Conservation (phyloP, 139 green algal species). For the Closterium sp. region DNA sequence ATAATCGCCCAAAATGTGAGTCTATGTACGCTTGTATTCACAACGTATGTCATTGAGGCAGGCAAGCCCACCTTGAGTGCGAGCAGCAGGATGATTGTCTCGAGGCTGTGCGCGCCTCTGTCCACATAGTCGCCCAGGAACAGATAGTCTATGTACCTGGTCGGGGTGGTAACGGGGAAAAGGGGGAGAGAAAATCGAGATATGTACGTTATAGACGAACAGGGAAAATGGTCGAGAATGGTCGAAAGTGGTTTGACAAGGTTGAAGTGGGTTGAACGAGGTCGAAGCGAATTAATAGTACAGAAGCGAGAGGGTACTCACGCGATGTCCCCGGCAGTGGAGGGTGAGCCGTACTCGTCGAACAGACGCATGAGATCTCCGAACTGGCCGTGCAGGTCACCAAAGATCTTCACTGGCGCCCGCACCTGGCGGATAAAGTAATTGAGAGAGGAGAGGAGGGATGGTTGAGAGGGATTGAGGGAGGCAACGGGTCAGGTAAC, state of each 20-base stretch:
- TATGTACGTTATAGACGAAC: too few relatives aligned
- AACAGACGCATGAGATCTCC: conserved; percentile 99
- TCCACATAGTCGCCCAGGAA: not conserved
- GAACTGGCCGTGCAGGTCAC: conserved; percentile 99
- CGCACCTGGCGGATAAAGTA: conserved; percentile 68
- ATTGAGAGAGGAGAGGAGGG: conserved; percentile 50
- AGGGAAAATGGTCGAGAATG: too few relatives aligned
- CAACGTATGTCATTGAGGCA: too few relatives aligned
- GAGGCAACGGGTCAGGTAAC: too few relatives aligned
- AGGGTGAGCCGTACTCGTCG: conserved; percentile 96
- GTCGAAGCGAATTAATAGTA: conserved; percentile 98
- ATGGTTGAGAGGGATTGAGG: too few relatives aligned
- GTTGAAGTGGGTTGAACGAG: too few relatives aligned
- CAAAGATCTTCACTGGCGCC: conserved; percentile 98
- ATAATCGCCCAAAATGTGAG: too few relatives aligned
- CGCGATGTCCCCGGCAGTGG: conserved; percentile 96
- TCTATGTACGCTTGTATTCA: too few relatives aligned
- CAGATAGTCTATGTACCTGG: not conserved
- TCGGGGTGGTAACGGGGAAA: not conserved
- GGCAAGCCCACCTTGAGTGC: too few relatives aligned
- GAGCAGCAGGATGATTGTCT: too few relatives aligned
- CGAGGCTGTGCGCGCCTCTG: too few relatives aligned
- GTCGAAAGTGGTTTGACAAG: too few relatives aligned
- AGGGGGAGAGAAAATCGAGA: not conserved
- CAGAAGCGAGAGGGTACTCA: conserved; percentile 86